Evolutionary conservation across 2,329 filamentous ascomycete genomes (phyloP), one percentile per base, ranked within the genome.

Genomic region (Colletotrichum noveboracense): DNA sequence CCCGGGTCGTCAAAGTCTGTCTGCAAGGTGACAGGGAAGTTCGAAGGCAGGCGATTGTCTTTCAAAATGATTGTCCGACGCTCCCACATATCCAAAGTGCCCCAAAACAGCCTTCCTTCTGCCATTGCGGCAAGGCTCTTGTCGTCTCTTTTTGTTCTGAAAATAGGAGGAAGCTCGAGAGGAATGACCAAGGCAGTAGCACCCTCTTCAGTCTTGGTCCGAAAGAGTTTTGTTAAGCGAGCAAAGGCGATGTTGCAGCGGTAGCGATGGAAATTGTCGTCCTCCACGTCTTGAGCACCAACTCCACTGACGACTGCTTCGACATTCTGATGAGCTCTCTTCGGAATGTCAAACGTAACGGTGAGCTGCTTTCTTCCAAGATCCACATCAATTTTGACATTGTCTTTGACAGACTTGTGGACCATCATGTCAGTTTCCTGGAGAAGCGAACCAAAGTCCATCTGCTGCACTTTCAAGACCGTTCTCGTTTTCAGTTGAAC

Each of bases 401-500:
- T 74, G 18, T 77, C 66, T 24, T 74, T 60, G 9, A 48, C 61
- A 14, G 86, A 88, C 68, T 89, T 89, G 88, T 94, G 90, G 10
- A 87, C 83, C 81, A 93, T 89, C 88, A 96, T 91, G 0, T 86
- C 85, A 4, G 84, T 85, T 6, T 90, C 87, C 2, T 87, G 83
- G 2, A 88, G 79, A 84, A 92, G 87, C 55, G 91, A 86, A 0
- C 94, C 94, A 78, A 96, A 93, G 21, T 91, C 88, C 3, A 96
- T 79, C 0, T 84, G 85, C 2, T 81, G 79, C 4, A 89, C 85
- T 2, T 82, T 79, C 3, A 92, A 77, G 18, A 80, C 85, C 82
- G 90, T 83, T 24, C 80, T 80, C 26, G 80, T 75, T 2, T 83
- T 82, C 58, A 85, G 84, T 6, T 70, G 81, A 8, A 82, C 74